phyloP scores from a whole-genome alignment of 1,284 basidiomycete genomes.

The Cryptococcus sp. region DNA sequence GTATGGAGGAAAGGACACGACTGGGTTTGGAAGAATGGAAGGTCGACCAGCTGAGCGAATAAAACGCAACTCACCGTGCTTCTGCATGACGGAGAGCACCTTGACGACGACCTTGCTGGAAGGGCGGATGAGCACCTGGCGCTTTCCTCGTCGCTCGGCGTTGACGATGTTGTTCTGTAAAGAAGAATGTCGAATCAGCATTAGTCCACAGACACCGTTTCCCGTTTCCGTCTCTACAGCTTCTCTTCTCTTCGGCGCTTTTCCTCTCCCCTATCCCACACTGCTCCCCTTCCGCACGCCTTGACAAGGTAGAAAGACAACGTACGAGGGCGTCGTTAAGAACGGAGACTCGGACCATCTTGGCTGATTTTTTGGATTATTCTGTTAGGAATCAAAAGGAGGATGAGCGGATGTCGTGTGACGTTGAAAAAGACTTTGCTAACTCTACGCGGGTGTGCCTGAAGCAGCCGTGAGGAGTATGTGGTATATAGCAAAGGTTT shows the following conservation, averaged over 20 bases:
- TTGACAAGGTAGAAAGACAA: conserved; percentile 6
- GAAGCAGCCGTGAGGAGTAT: conserved; percentile 49
- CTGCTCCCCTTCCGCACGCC: background rate
- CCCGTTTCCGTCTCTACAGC: background rate
- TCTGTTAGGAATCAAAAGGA: conserved; percentile 20
- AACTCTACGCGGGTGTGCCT: conserved; percentile 53
- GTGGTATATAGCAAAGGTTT: conserved; percentile 16
- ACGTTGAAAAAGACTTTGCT: conserved; percentile 54
- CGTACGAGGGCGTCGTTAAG: conserved; percentile 76
- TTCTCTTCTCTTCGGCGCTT: background rate
- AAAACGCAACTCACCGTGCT: conserved; percentile 73
- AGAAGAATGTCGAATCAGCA: conserved; percentile 7
- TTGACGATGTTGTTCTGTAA: conserved; percentile 92
- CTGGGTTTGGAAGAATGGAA: too few species aligned
- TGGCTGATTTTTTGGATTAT: conserved; percentile 30
- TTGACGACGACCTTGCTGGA: conserved; percentile 96
- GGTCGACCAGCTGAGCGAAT: background rate
- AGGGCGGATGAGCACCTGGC: conserved; percentile 92
- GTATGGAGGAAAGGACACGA: background rate
- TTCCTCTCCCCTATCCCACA: background rate
- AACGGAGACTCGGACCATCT: conserved; percentile 55
- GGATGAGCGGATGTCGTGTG: conserved; percentile 47
- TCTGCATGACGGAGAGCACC: conserved; percentile 95
- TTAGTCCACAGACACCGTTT: background rate
- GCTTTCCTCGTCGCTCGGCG: conserved; percentile 96